Conservation (phyloP, 345 rosid species). For the Iberis pinnata region DNA sequence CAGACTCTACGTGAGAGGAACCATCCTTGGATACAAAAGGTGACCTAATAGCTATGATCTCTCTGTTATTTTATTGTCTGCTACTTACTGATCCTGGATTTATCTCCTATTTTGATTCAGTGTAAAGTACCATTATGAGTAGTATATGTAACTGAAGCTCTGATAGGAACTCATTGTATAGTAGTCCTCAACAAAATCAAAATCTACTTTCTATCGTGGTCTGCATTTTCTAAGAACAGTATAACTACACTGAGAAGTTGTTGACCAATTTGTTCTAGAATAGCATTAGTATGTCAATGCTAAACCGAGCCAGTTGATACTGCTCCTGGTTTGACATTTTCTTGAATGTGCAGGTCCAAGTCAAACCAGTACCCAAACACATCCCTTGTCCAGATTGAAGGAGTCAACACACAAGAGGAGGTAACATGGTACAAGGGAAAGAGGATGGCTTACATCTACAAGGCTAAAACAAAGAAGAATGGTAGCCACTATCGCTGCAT, state of each 20-base stretch:
- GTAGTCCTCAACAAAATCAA: neutral
- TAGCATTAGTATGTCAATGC: too few relatives aligned
- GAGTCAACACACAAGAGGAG: constrained; percentile 53
- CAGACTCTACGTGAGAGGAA: constrained; percentile 38
- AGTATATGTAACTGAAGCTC: neutral
- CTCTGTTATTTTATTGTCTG: neutral
- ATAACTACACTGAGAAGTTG: neutral
- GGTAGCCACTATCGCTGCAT: constrained; percentile 53
- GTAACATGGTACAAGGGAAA: constrained; percentile 52
- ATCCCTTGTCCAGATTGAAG: constrained; percentile 58
- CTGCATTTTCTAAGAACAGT: neutral
- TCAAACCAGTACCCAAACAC: constrained; percentile 73
- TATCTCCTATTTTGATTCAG: neutral
- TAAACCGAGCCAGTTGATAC: too few relatives aligned
- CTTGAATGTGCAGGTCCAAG: constrained; percentile 41
- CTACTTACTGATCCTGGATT: neutral
- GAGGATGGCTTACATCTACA: constrained; percentile 53
- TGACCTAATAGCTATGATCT: neutral
- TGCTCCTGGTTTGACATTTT: too few relatives aligned
- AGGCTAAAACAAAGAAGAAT: constrained; percentile 47
- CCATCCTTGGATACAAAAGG: constrained; percentile 39
- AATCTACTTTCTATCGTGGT: neutral
- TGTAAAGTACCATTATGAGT: too few relatives aligned
- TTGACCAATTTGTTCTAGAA: neutral
- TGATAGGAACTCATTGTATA: neutral